These are phyloP conservation scores for Lyophyllum atratum DNA, from an alignment of 768 basidiomycete genomes.

Conservation along the genomic window DNA sequence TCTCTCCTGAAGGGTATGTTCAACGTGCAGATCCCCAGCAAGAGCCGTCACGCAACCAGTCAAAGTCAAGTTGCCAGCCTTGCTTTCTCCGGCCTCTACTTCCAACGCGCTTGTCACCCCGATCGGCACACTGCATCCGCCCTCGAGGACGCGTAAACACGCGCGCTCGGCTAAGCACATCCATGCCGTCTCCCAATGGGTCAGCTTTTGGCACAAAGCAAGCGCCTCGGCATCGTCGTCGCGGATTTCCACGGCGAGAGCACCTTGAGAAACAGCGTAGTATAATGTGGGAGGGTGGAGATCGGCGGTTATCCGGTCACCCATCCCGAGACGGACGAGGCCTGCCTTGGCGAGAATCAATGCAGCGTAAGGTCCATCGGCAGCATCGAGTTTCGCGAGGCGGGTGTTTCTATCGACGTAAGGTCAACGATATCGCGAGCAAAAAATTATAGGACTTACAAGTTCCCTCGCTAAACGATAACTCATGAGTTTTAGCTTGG, in stretches of 20 bases:
- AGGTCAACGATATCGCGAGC: slow-evolving; percentile 9
- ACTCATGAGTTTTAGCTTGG: neutral
- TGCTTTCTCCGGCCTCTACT: slow-evolving; percentile 24
- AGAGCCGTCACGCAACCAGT: slow-evolving; percentile 86
- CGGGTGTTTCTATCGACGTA: slow-evolving; percentile 73
- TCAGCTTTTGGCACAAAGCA: slow-evolving; percentile 65
- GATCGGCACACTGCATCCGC: slow-evolving; percentile 97
- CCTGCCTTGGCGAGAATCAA: slow-evolving; percentile 94
- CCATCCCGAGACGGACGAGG: slow-evolving; percentile 76
- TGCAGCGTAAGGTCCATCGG: slow-evolving; percentile 78
- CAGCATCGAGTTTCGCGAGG: slow-evolving; percentile 85
- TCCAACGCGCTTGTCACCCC: slow-evolving; percentile 66
- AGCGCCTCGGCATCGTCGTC: slow-evolving; percentile 60
- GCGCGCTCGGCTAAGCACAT: slow-evolving; percentile 83
- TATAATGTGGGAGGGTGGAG: slow-evolving; percentile 74
- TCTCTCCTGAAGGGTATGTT: slow-evolving; percentile 55
- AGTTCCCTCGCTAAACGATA: slow-evolving; percentile 70
- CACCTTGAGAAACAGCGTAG: slow-evolving; percentile 94
- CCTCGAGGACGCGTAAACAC: slow-evolving; percentile 87
- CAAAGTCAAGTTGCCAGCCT: slow-evolving; percentile 52
- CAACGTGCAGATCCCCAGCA: slow-evolving; percentile 71
- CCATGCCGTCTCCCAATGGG: slow-evolving; percentile 80
- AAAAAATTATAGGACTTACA: slow-evolving; percentile 51
- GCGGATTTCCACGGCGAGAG: slow-evolving; percentile 85
- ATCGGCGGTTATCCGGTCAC: slow-evolving; percentile 73